Evolutionary conservation across 495 filamentous ascomycete genomes (phyloP).

Genomic region (Lasiosphaeria miniovina): DNA sequence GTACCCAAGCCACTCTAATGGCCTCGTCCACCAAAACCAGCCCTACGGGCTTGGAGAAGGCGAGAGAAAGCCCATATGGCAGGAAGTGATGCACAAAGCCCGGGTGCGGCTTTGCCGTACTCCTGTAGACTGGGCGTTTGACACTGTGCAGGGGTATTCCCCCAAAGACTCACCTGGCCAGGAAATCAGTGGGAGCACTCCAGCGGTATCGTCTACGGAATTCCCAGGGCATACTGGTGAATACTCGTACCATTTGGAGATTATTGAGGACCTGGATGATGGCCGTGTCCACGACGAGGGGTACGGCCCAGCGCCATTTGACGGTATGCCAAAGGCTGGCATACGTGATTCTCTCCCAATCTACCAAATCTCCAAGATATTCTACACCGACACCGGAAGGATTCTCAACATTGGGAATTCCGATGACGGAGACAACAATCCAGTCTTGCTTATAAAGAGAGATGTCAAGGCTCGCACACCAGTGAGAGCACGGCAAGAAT

Average conservation of each 20-base stretch:
- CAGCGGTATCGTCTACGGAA: not conserved
- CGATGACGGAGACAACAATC: constrained; percentile 73
- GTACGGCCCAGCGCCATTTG: constrained; percentile 60
- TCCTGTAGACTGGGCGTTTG: constrained; percentile 32
- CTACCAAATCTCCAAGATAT: constrained; percentile 90
- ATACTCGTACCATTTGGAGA: constrained; percentile 83
- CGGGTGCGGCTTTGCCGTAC: constrained; percentile 70
- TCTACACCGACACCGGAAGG: constrained; percentile 93
- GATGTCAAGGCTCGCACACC: constrained; percentile 74
- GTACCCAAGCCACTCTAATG: constrained; percentile 1
- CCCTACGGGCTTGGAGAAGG: constrained; percentile 46
- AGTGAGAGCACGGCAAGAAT: constrained; percentile 34
- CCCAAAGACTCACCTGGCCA: constrained; percentile 7
- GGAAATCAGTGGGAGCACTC: not conserved
- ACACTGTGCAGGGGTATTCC: constrained; percentile 23
- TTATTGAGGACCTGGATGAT: constrained; percentile 93
- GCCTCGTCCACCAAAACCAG: constrained; percentile 9
- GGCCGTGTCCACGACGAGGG: constrained; percentile 80
- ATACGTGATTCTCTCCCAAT: constrained; percentile 83
- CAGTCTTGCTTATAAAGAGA: constrained; percentile 82
- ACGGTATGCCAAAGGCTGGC: constrained; percentile 70
- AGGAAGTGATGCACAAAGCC: constrained; percentile 96
- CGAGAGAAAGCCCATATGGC: constrained; percentile 80
- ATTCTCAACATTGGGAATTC: constrained; percentile 86
- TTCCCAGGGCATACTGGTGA: constrained; percentile 46